Conservation (phyloP, 1,284 basidiomycete genomes). For the Tetrapyrgos nigripes region DNA sequence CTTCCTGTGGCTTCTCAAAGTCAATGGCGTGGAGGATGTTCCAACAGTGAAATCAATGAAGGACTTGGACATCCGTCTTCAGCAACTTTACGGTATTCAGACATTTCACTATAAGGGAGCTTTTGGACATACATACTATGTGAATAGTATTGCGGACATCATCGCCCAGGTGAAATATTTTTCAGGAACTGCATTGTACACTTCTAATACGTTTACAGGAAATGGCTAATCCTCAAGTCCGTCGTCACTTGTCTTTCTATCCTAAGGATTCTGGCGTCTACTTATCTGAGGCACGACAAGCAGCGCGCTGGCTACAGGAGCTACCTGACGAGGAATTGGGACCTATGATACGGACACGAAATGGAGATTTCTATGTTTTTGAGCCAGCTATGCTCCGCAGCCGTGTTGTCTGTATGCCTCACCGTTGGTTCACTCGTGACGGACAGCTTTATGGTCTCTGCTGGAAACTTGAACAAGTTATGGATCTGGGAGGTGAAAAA, state of each 20-base stretch:
- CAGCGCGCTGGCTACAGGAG: conserved; percentile 15
- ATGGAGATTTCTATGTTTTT: conserved; percentile 7
- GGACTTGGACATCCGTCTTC: conserved; percentile 27
- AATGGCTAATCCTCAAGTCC: conserved; percentile 27
- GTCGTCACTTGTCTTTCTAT: conserved; percentile 17
- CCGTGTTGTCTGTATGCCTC: conserved; percentile 3
- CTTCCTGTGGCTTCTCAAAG: conserved; percentile 36
- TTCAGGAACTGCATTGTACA: background rate
- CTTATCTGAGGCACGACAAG: conserved; percentile 15
- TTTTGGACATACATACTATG: conserved; percentile 40
- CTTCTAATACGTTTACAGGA: conserved; percentile 28
- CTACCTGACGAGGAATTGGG: conserved; percentile 1
- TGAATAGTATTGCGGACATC: conserved; percentile 36
- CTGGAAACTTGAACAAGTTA: conserved; percentile 2
- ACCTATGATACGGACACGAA: conserved; percentile 13
- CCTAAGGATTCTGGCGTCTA: conserved; percentile 8
- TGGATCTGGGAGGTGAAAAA: background rate
- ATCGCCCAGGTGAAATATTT: conserved; percentile 34
- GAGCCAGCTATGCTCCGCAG: conserved; percentile 1
- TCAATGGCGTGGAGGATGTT: conserved; percentile 35
- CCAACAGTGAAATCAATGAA: conserved; percentile 34
- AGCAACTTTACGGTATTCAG: conserved; percentile 38
- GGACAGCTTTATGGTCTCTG: background rate
- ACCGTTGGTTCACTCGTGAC: background rate
- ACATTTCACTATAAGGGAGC: conserved; percentile 35